These are phyloP conservation scores for Penicillium verrucosum DNA, from an alignment of 2,329 filamentous ascomycete species.

Conservation along the genomic window DNA sequence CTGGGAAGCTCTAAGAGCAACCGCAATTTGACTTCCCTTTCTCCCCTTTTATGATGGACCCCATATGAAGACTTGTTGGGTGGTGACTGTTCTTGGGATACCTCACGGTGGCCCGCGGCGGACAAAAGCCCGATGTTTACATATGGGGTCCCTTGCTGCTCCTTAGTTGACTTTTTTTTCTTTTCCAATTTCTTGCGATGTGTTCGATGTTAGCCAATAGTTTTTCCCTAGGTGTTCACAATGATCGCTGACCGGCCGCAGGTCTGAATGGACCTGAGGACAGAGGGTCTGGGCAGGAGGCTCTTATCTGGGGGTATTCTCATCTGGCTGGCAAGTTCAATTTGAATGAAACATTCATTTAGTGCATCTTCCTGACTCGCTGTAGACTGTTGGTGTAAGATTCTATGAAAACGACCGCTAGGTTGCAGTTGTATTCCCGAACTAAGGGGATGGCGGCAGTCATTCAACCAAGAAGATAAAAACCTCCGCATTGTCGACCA, in stretches of 20 bases:
- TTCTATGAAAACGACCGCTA: background rate
- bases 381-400: background rate
- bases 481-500: background rate
- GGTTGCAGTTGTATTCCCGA: background rate
- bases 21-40: background rate
- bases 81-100: background rate
- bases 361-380: background rate
- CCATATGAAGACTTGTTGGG: background rate
- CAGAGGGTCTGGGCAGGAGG: slow-evolving; percentile 5
- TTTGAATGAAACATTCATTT: background rate
- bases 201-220: background rate
- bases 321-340: background rate
- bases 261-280: background rate
- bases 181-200: background rate
- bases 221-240: background rate
- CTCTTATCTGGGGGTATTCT: background rate
- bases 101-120: background rate
- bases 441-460: background rate
- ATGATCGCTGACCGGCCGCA: slow-evolving; percentile 1
- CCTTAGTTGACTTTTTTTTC: no score
- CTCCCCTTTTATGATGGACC: background rate
- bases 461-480: background rate
- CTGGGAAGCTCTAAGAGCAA: background rate
- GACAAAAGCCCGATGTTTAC: background rate
- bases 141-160: background rate